Evolutionary conservation across 2,329 filamentous ascomycete species (phyloP).

Genomic region (Arthroderma uncinatum): DNA sequence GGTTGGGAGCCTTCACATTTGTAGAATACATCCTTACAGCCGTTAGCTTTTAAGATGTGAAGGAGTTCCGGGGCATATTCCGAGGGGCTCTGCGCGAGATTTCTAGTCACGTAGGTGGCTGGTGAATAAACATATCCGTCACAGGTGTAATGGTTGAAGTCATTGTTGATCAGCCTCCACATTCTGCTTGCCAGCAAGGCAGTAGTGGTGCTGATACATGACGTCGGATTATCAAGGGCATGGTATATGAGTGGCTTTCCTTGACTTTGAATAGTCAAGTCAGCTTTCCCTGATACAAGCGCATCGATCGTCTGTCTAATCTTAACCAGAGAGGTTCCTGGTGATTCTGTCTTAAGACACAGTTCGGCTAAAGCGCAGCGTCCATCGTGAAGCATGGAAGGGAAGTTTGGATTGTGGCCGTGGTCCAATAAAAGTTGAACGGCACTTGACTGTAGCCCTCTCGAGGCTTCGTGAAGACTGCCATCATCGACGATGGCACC

Average conservation of each 20-base stretch:
- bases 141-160: constrained; percentile 45
- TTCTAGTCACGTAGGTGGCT: constrained; percentile 48
- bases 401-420: constrained; percentile 54
- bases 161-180: constrained; percentile 54
- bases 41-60: constrained; percentile 13
- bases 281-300: constrained; percentile 45
- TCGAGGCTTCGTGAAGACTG: constrained; percentile 54
- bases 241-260: constrained; percentile 51
- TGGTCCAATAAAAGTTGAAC: constrained; percentile 48
- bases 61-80: constrained; percentile 10
- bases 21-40: constrained; percentile 16
- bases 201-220: constrained; percentile 46
- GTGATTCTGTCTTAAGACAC: constrained; percentile 46
- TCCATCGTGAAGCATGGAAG: constrained; percentile 50
- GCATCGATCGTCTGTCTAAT: constrained; percentile 47
- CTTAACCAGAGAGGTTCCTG: constrained; percentile 35
- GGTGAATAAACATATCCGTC: constrained; percentile 51
- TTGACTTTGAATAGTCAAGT: constrained; percentile 19
- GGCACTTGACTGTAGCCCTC: constrained; percentile 46
- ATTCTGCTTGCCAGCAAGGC: constrained; percentile 52
- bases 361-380: constrained; percentile 54
- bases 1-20: constrained; percentile 12
- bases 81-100: constrained; percentile 9
- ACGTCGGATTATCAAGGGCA: constrained; percentile 45
- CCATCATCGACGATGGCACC: constrained; percentile 52